Conservation (phyloP, 345 rosid species). For the Ceriops decandra region DNA sequence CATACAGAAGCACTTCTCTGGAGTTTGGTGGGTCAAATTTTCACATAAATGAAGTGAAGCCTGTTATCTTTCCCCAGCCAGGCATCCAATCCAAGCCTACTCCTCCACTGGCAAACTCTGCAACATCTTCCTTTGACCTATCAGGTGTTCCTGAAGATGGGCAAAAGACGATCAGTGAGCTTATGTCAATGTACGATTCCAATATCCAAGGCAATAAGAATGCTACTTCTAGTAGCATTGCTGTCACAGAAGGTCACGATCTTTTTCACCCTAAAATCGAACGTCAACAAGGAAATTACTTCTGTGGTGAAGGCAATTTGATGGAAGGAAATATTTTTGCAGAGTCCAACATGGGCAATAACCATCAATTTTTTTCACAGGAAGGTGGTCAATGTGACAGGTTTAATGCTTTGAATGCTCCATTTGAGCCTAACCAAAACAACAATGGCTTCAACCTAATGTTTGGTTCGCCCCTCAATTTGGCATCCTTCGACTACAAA, state of each 20-base stretch:
- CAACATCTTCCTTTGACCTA: conserved; percentile 49
- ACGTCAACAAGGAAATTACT: conserved; percentile 53
- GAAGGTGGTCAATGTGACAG: conserved; percentile 48
- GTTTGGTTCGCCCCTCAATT: conserved; percentile 63
- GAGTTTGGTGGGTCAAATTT: conserved; percentile 58
- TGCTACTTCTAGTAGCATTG: conserved; percentile 23
- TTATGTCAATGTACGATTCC: conserved; percentile 74
- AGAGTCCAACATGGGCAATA: conserved; percentile 45
- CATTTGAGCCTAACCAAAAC: conserved; percentile 40
- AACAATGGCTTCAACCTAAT: conserved; percentile 44
- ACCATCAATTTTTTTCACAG: conserved; percentile 45
- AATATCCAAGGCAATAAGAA: conserved; percentile 53
- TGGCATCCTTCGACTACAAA: conserved; percentile 60
- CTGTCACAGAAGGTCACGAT: conserved; percentile 39
- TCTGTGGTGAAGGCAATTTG: conserved; percentile 41
- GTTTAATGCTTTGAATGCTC: conserved; percentile 39
- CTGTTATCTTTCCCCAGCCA: conserved; percentile 53
- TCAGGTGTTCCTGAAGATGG: conserved; percentile 94
- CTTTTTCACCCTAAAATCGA: conserved; percentile 44
- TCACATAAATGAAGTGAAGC: conserved; percentile 73
- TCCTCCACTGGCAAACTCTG: conserved; percentile 29
- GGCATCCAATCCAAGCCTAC: conserved; percentile 51
- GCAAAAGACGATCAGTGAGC: conserved; percentile 76
- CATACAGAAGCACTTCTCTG: conserved; percentile 38
- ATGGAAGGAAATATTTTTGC: conserved; percentile 56